Base-by-base conservation (phyloP, 1,284 basidiomycete genomes). In the Trichosporon inkin region DNA sequence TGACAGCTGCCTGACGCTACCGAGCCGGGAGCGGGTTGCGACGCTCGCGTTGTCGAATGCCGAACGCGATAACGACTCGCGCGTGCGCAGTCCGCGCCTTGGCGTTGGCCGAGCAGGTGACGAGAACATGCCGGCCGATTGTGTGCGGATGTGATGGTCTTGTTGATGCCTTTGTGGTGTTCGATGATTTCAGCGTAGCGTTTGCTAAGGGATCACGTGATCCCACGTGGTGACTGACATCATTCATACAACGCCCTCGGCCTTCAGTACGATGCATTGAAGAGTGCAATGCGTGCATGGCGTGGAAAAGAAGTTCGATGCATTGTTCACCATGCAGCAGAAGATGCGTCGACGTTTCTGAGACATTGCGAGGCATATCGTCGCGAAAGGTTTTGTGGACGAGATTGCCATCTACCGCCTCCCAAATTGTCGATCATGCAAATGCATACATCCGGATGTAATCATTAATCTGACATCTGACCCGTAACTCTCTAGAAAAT, bases 31-130 rank as follows among this genome's bases (percentile, higher is more conserved):
- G 37, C 47, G 61, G 11, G 59, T 37, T 8, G 57, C 55, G 4
- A 54, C 53, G 28, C 55, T 63, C 22, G 66, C 57, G 49, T 62
- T 65, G 56, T 69, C 49, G 39, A 69, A 65, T 19, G 68, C 64
- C 6, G 70, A 64, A 14, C 66, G 62, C 10, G 67, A 47, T 16
- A 61, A 40, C 10, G 63, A 61, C 38, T 28, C 67, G n/a, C 47
- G 71, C 63, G 36, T 60, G 19, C 22, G 65, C 58, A 20, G 62
- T 56, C 39, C 62, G 37, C 67, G 62, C 10, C 71, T 61, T 7
- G 73, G 72, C 0, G 73, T 72, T 11, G 67, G 62, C n/a, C 71
- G 65, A 28, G 71, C 64, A 4, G 72, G 71, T 11, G 73, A 69
- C 66, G 65, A 71, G 71, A 76, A 74, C 72, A 74, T 74, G 52